Base-by-base conservation (phyloP, 345 rosid species). In the Sonneratia caseolaris region DNA sequence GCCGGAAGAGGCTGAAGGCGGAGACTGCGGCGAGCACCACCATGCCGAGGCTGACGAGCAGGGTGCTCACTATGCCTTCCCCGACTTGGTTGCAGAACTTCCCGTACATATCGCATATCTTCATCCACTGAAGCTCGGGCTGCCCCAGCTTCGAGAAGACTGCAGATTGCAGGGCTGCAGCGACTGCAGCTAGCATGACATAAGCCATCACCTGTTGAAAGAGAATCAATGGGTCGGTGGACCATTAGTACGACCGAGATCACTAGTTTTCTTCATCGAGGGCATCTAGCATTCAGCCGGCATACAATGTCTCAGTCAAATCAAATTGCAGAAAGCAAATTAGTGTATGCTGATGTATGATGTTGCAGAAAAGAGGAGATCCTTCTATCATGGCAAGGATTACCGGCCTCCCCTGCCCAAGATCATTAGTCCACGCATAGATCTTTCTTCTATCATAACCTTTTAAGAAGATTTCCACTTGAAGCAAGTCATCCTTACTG, bases 41-140 rank as follows among this genome's bases (percentile, higher is more conserved):
- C 88, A 79, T 84, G 73, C 91, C 65, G 1, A 87, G 6, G 71
- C 89, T 72, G 5, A 77, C 96, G 35, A 92, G 47, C 65, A 89
- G 11, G 0, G 96, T 91, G 2, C 75, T 73, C 5, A 75, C 87
- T 10, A 88, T 74, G 47, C 97, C 97, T 75, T 78, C 89, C 51
- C 85, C 88, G 11, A 79, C 78, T 80, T 76, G 96, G 85, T 86
- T 86, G 40, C 99, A 92, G 81, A 86, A 95, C 82, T 89, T 86
- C 32, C 88, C 89, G 43, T 88, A 95, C 92, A 92, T 72, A 66
- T 81, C 64, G 73, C 99, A 95, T 12, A 90, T 65, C 74, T 86
- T 89, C 92, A 92, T 84, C 99, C 99, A 95, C 45, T 95, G 96
- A 7, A 95, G 80, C 48, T 90, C 86, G 2, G 84, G 74, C 71